Percentiles rank a stretch among this genome's conserved stretches.
phyloP scores from a whole-genome alignment of 331 rosid species.

The Quercus lobata region DNA sequence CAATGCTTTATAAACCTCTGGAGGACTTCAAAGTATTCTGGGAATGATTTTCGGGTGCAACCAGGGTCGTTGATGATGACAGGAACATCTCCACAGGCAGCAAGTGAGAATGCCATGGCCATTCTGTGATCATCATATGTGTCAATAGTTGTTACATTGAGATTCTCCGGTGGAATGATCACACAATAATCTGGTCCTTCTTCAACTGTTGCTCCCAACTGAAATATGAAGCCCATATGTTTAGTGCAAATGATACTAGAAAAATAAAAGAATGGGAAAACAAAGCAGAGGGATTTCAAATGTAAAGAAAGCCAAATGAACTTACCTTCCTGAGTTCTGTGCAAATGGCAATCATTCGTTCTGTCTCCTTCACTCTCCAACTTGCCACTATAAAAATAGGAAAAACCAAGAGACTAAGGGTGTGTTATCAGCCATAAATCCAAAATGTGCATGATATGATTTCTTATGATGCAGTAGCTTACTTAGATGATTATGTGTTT shows the following conservation, averaged over 20 bases:
- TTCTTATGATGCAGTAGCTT: too few species aligned
- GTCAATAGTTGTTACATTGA: constrained; percentile 74
- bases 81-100: constrained; percentile 90
- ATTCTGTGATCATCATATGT: constrained; percentile 96
- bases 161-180: constrained; percentile 89
- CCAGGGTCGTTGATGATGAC: constrained; percentile 96
- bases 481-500: not conserved
- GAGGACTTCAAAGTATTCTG: constrained; percentile 91
- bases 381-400: constrained; percentile 75
- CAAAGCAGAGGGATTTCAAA: not conserved
- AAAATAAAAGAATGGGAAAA: not conserved
- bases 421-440: not conserved
- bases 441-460: not conserved
- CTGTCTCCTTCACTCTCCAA: constrained; percentile 99
- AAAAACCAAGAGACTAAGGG: constrained; percentile 4
- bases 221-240: constrained; percentile 17
- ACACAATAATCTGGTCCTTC: constrained; percentile 97
- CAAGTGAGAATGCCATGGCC: constrained; percentile 99
- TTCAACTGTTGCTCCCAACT: constrained; percentile 95
- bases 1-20: constrained; percentile 65
- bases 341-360: constrained; percentile 97
- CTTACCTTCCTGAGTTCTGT: constrained; percentile 92
- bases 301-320: not conserved
- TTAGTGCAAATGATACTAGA: not conserved
- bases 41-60: constrained; percentile 95